phyloP scores from a whole-genome alignment of 192 early-diverging fungal species.

The Coemansia sp. region DNA sequence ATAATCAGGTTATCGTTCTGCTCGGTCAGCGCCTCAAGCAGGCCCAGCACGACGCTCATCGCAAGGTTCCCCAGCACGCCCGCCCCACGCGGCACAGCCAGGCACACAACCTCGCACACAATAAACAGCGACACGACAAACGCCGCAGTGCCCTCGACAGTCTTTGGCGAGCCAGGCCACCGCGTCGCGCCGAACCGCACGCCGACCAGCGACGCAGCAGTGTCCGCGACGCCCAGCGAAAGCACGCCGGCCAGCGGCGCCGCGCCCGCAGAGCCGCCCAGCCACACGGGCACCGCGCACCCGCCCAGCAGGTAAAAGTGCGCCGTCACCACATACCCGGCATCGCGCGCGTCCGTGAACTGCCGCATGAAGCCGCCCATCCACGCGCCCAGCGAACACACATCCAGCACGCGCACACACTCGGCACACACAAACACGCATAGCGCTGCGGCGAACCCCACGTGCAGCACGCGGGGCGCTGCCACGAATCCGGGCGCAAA shows the following conservation, averaged over 20 bases:
- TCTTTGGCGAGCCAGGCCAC: background rate
- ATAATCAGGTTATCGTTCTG: conserved; percentile 97
- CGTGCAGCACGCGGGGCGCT: conserved; percentile 66
- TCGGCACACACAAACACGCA: conserved; percentile 73
- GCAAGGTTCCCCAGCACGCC: conserved; percentile 1
- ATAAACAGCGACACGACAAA: conserved; percentile 57
- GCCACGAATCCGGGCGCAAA: conserved; percentile 76
- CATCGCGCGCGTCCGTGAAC: conserved; percentile 86
- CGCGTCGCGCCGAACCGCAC: conserved; percentile 59
- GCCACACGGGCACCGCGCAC: conserved; percentile 89
- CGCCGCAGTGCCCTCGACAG: conserved; percentile 67
- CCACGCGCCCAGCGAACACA: conserved; percentile 56
- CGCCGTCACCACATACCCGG: conserved; percentile 77
- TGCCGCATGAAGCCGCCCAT: conserved; percentile 71
- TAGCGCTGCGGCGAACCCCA: conserved; percentile 80
- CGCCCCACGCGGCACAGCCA: background rate
- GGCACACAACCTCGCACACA: conserved; percentile 1
- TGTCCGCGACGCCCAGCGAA: conserved; percentile 87
- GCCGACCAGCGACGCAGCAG: conserved; percentile 72
- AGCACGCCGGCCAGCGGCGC: conserved; percentile 75
- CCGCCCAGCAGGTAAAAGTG: conserved; percentile 90
- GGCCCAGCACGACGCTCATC: conserved; percentile 43
- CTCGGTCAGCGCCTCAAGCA: conserved; percentile 82
- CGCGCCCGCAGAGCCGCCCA: conserved; percentile 55
- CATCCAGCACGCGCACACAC: conserved; percentile 76